Conservation (phyloP, 495 filamentous ascomycete genomes). For the Oidiodendron maius region DNA sequence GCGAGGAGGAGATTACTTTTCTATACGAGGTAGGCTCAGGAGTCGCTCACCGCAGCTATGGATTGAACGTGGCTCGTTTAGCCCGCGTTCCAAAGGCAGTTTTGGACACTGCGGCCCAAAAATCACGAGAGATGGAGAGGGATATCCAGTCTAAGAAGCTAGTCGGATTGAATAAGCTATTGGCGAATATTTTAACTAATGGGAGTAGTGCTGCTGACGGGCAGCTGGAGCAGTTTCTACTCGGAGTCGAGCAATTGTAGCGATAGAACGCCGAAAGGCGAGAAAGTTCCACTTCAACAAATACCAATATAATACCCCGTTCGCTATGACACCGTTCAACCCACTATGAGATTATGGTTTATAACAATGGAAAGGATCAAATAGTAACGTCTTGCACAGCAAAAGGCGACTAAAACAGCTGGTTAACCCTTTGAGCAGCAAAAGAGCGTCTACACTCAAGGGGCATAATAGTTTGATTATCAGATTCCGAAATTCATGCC, state of each 20-base stretch:
- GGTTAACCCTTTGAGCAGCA: background rate
- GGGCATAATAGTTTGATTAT: background rate
- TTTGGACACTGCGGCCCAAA: slow-evolving; percentile 68
- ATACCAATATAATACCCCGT: no score
- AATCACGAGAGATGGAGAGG: slow-evolving; percentile 76
- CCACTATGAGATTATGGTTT: background rate
- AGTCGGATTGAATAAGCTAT: slow-evolving; percentile 38
- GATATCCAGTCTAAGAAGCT: slow-evolving; percentile 55
- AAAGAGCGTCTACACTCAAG: no score
- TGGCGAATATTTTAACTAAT: slow-evolving; percentile 30
- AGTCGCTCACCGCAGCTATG: slow-evolving; percentile 88
- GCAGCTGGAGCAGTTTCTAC: slow-evolving; percentile 15
- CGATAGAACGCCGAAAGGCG: no score
- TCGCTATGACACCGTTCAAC: background rate
- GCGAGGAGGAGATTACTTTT: slow-evolving; percentile 64
- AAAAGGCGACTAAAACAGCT: slow-evolving; percentile 1
- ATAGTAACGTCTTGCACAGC: slow-evolving; percentile 6
- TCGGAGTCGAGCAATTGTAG: slow-evolving; percentile 19
- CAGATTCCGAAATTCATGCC: slow-evolving; percentile 8
- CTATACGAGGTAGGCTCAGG: slow-evolving; percentile 81
- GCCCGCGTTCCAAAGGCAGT: slow-evolving; percentile 74
- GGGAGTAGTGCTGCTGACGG: slow-evolving; percentile 1
- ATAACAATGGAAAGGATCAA: slow-evolving; percentile 6
- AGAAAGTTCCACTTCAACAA: no score
- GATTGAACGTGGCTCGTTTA: slow-evolving; percentile 84